Base-by-base conservation (phyloP, 139 green algal genomes). In the Asterochloris erici region DNA sequence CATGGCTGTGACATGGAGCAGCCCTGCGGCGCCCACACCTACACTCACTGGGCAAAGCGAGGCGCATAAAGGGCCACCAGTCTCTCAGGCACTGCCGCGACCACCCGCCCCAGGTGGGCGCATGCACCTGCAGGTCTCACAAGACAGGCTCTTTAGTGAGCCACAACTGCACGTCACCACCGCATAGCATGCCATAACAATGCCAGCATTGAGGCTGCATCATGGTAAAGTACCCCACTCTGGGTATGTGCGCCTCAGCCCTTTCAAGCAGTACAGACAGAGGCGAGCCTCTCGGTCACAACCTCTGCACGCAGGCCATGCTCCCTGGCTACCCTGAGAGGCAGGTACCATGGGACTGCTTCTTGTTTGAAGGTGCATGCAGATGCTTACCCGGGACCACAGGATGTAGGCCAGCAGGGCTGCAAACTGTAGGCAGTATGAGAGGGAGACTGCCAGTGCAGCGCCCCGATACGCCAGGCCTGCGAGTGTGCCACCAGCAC, bases 21-120 rank as follows among this genome's bases (percentile, higher is more conserved):
- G 66, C 23, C 66, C 23, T 21, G 21, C 21, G 2, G 23, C 19
- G 23, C 19, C 21, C 19, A 24, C 23, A 24, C 21, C 29, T 66
- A 26, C 28, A 79, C 78, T 82, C 28, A 74, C 78, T 74, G 21
- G 78, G 78, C 12, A 82, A 23, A 63, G 78, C 78, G 16, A 82
- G 63, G 61, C 73, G 73, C 61, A 82, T 29, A 29, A 82, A 82
- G n/a, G 78, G 63, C 27, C 15, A 27, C 78, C 78, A 82, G n/a
- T 74, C 78, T 63, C 16, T 14, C 14, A 82, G 26, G 63, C 78
- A 75, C 12, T 73, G 61, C 63, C 62, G 61, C 12, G 78, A 82
- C 78, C 78, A 82, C n/a, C 78, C 63, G 15, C 28, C 61, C 78
- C 78, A 82, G 2, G 78, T 82, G 27, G 63, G 12, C 63, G 68